Base-by-base conservation (phyloP, 2,329 filamentous ascomycete species). In the Drechslera avenae region DNA sequence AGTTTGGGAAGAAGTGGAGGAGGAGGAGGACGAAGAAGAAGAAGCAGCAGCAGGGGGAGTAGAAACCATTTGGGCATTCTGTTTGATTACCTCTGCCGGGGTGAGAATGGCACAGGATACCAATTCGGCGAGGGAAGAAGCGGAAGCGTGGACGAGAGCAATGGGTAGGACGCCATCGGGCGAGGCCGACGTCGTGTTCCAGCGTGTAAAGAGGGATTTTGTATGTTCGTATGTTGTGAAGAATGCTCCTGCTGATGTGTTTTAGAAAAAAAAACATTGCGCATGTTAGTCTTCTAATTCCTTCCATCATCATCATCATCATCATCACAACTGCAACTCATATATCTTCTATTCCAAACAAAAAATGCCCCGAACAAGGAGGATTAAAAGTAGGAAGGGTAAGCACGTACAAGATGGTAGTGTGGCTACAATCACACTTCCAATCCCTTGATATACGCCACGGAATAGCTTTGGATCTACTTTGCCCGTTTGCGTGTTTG, bases 31-130 rank as follows among this genome's bases (percentile, higher is more conserved):
- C 10, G 68, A 64, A 5, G 43, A 46, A 2, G 59, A 49, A 36
- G 79, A n/a, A n/a, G n/a, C n/a, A n/a, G n/a, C n/a, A n/a, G n/a
- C n/a, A n/a, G n/a, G n/a, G n/a, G n/a, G n/a, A n/a, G n/a, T n/a
- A n/a, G n/a, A 50, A 1, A 94, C 79, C 82, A 96, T 91, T 73
- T 96, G 91, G 0, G 92, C 91, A 73, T 96, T 96, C 70, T 96
- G 91, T 76, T 97, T 96, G 57, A 96, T 84, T 6, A 96, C 90
- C 71, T 96, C 91, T 12, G 91, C 90, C 0, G 91, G 92, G 0
- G 91, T 93, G 30, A 96, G 83, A 54, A 96, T 89, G 16, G 91
- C 80, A 68, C 92, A 96, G 4, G 90, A 92, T 3, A 91, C 89
- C 60, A 91, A 83, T 74, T 97, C 92, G 1, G 88, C 92, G 13